Evolutionary conservation across 1,284 basidiomycete genomes (phyloP).

Genomic region (Marasmius tenuissimus): DNA sequence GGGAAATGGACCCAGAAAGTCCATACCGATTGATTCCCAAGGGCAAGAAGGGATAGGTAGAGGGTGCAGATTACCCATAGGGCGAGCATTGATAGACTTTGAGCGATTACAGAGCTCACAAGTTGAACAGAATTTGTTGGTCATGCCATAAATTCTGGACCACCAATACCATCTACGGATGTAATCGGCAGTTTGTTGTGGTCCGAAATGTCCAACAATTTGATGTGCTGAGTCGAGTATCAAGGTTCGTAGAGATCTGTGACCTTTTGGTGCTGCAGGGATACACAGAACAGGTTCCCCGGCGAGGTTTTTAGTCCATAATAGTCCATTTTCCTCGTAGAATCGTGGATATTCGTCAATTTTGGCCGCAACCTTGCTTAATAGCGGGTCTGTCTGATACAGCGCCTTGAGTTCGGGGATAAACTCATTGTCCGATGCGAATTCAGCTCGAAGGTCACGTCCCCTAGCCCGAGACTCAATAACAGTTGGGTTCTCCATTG

Average conservation of each 20-base stretch:
- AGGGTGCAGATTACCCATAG: slow-evolving; percentile 19
- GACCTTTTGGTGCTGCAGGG: not conserved
- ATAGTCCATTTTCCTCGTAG: not conserved
- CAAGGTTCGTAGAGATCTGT: slow-evolving; percentile 15
- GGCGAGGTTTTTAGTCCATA: slow-evolving; percentile 2
- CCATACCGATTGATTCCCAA: slow-evolving; percentile 24
- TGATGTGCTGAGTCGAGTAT: slow-evolving; percentile 25
- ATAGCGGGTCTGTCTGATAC: not conserved
- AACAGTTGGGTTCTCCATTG: not conserved
- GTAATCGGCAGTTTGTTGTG: slow-evolving; percentile 26
- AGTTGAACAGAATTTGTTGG: slow-evolving; percentile 16
- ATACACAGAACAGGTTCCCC: slow-evolving; percentile 3
- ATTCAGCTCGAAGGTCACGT: not conserved
- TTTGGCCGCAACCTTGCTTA: not conserved
- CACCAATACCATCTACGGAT: slow-evolving; percentile 33
- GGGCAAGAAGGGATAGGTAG: slow-evolving; percentile 6
- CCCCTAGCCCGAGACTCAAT: not conserved
- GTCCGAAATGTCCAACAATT: slow-evolving; percentile 26
- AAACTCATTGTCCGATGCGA: not conserved
- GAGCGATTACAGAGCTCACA: slow-evolving; percentile 17
- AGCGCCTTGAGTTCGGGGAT: not conserved
- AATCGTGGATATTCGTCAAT: not conserved
- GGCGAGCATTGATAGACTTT: slow-evolving; percentile 10
- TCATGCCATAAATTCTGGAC: slow-evolving; percentile 24
- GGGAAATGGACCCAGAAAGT: slow-evolving; percentile 24